Evolutionary conservation across 78 protist species (phyloP), one percentile per base, ranked within the genome.

Genomic region (Emiliania huxleyi): DNA sequence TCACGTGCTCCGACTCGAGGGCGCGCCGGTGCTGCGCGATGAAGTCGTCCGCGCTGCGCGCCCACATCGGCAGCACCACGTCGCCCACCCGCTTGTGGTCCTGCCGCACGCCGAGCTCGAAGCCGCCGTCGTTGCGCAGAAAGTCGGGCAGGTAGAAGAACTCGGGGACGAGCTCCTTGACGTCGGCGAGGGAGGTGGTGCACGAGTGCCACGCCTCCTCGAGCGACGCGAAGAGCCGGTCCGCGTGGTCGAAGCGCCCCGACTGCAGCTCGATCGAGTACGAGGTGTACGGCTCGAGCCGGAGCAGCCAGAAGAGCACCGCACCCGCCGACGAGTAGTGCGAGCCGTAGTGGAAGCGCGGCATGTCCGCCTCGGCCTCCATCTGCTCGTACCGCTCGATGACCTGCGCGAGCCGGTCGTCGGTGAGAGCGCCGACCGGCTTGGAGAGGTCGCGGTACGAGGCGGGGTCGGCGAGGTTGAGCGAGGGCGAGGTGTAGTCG

Each of bases 61-160:
- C 99, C 99, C 99, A 98, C 0, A 96, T 96, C 19, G 99, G 99
- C 37, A 98, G 89, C 21, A 42, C 87, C 11, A 97, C 99, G 45
- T 96, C 95, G 35, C 81, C 95, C 15, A 98, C 44, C 1, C 0
- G 23, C 35, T 0, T 0, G 38, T 69, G 73, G 38, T 83, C 90
- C 42, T 73, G 83, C 83, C 83, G 42, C 37, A 73, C 83, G 42
- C 83, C 83, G 42, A 73, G 83, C 22, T 35, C 44, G 43, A 94
- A 22, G 56, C 33, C 8, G 95, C 22, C 35, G 71, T 0, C n/a
- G 91, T 96, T 97, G 40, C 2, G n/a, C 45, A 96, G 48, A 49
- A 96, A 45, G 37, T 95, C 96, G 23, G 98, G 96, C 26, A 79
- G 55, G 90, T 89, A 96, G 94, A 92, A 98, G 83, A 95, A 95